Evolutionary conservation across 2,329 filamentous ascomycete genomes (phyloP), one percentile per base, ranked within the genome.

Genomic region (Penicillium sp.): DNA sequence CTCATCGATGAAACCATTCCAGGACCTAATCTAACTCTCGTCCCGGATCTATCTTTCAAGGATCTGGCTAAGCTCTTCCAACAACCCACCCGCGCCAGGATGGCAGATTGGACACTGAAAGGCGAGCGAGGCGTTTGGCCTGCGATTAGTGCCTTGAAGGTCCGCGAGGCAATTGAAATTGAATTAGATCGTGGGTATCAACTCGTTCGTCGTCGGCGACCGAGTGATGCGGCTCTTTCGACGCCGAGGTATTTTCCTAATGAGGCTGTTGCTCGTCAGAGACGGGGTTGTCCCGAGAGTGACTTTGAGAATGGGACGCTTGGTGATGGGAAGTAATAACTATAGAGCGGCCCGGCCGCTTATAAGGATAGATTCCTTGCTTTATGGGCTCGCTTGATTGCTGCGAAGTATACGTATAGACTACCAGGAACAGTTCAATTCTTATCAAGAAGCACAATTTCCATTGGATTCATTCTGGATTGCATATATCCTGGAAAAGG

Each of bases 61-160:
- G 93, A 97, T 76, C 92, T 96, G 73, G 80, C 89, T 45, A 86
- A 89, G 37, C 80, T 97, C 37, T 84, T 97, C n/a, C 91, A 96
- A 75, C 91, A 90, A 33, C 93, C 93, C 0, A 94, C 90, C 0
- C 83, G 86, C 56, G 87, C 89, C 62, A 89, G 87, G 9, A 80
- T 97, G 3, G 88, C 92, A 61, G 91, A 94, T 69, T 97, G 93
- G 94, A 93, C 96, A 58, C 77, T 88, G 35, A 85, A 90, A 58
- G 94, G 94, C 1, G 94, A 98, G 78, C 82, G 89, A 64, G 93
- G 91, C 67, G 92, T 97, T 0, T 98, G 94, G 93, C 94, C 93
- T 0, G 91, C 92, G 2, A 87, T 97, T 3, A 89, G 89, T 35
- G 92, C 93, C 15, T 78, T 98, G 64, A 89, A 90, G 69, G 89